Percentiles rank a stretch among this genome's conserved stretches.
Evolutionary conservation across 1,284 basidiomycete genomes (phyloP).

Genomic region (Apiotrichum veenhuisii): DNA sequence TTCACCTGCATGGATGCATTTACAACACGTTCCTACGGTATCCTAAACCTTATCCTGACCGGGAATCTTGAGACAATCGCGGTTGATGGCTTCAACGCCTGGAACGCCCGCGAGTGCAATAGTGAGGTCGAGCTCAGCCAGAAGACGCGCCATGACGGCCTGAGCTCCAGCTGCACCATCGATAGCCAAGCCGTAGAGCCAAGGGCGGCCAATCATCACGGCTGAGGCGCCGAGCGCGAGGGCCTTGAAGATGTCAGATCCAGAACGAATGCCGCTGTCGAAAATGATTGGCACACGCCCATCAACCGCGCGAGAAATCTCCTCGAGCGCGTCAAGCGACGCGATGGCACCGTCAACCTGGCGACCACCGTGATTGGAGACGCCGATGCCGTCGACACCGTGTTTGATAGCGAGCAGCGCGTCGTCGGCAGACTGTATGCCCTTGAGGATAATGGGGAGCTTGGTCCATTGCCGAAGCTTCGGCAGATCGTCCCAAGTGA

Average conservation of each 20-base stretch:
- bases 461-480: slow-evolving; percentile 8
- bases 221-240: slow-evolving; percentile 44
- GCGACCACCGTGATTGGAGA: slow-evolving; percentile 77
- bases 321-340: slow-evolving; percentile 63
- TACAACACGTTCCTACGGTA: background rate
- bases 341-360: slow-evolving; percentile 76
- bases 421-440: slow-evolving; percentile 63
- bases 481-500: slow-evolving; percentile 15
- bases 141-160: slow-evolving; percentile 59
- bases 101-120: slow-evolving; percentile 26
- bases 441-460: slow-evolving; percentile 59
- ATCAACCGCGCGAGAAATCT: slow-evolving; percentile 51
- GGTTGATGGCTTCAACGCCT: slow-evolving; percentile 17
- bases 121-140: slow-evolving; percentile 61
- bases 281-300: slow-evolving; percentile 60
- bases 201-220: slow-evolving; percentile 42
- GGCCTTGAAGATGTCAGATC: slow-evolving; percentile 71
- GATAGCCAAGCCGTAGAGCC: slow-evolving; percentile 60
- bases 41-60: background rate
- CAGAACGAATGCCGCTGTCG: slow-evolving; percentile 72
- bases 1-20: too few relatives aligned
- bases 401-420: slow-evolving; percentile 63
- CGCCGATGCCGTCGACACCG: slow-evolving; percentile 68
- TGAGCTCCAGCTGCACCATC: slow-evolving; percentile 64
- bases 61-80: slow-evolving; percentile 6